A percentile compares a stretch with the other conserved stretches of the same genome.
These are phyloP conservation scores for Graphilbum fragrans DNA, from an alignment of 2,329 filamentous ascomycete species.

Conservation along the genomic window DNA sequence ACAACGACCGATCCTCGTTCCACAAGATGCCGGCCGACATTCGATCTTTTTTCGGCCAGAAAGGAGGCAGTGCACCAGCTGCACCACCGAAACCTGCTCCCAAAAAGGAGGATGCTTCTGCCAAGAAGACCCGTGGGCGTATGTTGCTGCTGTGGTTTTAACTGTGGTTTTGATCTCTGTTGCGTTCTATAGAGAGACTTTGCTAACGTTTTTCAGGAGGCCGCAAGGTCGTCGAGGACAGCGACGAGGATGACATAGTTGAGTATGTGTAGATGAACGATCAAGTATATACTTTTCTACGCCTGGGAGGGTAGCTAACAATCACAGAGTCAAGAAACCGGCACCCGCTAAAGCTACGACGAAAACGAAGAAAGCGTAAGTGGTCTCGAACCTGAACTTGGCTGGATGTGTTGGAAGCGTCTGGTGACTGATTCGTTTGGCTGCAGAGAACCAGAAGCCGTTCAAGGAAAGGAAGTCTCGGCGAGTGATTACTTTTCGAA, in stretches of 20 bases:
- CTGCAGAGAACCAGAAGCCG: conserved; percentile 22
- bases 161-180: background rate
- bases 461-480: conserved; percentile 38
- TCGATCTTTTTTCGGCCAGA: conserved; percentile 61
- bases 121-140: conserved; percentile 14
- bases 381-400: conserved; percentile 7
- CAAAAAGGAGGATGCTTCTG: conserved; percentile 14
- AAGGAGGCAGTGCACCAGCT: conserved; percentile 26
- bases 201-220: conserved; percentile 6
- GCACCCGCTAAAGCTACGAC: conserved; percentile 31
- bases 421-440: background rate
- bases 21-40: conserved; percentile 55
- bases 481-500: conserved; percentile 46
- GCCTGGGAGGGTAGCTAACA: no score
- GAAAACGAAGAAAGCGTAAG: conserved; percentile 44
- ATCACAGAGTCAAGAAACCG: conserved; percentile 38
- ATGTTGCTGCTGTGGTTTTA: conserved; percentile 2
- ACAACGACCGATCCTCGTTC: background rate
- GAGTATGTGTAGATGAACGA: conserved; percentile 19
- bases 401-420: background rate
- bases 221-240: conserved; percentile 18
- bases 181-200: background rate
- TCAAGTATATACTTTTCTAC: background rate
- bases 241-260: conserved; percentile 12
- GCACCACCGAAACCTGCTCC: conserved; percentile 23